Percentiles rank a stretch among this genome's conserved stretches.
Evolutionary conservation across 2,329 filamentous ascomycete genomes (phyloP).

Genomic region (Hymenoscyphus salicellus): DNA sequence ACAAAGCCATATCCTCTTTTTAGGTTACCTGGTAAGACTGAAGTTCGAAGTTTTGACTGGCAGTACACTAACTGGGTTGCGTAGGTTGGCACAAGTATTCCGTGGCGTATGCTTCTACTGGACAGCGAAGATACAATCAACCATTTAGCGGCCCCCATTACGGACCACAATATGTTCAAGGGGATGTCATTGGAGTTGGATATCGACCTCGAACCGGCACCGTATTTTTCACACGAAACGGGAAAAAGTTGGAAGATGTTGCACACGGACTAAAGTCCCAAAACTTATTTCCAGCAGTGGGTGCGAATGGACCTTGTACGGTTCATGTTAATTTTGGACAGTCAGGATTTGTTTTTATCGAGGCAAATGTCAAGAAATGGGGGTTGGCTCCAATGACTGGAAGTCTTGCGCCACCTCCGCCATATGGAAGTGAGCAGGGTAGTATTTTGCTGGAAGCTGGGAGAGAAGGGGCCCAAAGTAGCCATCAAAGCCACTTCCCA

Average conservation of each 20-base stretch:
- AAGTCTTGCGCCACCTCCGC: conserved; percentile 88
- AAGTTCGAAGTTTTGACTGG: background rate
- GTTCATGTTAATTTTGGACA: conserved; percentile 98
- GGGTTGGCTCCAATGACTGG: conserved; percentile 93
- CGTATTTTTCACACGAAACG: conserved; percentile 97
- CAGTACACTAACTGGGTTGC: conserved; percentile 1
- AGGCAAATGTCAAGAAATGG: conserved; percentile 99
- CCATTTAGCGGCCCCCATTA: conserved; percentile 80
- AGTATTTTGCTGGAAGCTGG: conserved; percentile 92
- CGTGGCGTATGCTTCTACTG: conserved; percentile 84
- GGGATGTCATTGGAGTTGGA: conserved; percentile 92
- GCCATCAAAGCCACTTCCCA: conserved; percentile 39
- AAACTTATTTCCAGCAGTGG: conserved; percentile 97
- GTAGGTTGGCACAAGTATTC: conserved; percentile 89
- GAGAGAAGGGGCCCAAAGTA: conserved; percentile 51
- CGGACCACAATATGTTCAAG: conserved; percentile 81
- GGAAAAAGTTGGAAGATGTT: conserved; percentile 94
- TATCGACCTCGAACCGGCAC: conserved; percentile 92
- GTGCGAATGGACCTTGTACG: conserved; percentile 86
- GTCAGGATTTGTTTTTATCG: conserved; percentile 97
- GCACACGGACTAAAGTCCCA: conserved; percentile 88
- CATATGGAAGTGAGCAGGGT: conserved; percentile 94
- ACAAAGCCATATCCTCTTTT: conserved; percentile 98
- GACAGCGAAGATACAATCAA: conserved; percentile 85
- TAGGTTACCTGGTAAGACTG: conserved; percentile 76